Conservation (phyloP, 208 protist species). For the Crithidia brevicula region DNA sequence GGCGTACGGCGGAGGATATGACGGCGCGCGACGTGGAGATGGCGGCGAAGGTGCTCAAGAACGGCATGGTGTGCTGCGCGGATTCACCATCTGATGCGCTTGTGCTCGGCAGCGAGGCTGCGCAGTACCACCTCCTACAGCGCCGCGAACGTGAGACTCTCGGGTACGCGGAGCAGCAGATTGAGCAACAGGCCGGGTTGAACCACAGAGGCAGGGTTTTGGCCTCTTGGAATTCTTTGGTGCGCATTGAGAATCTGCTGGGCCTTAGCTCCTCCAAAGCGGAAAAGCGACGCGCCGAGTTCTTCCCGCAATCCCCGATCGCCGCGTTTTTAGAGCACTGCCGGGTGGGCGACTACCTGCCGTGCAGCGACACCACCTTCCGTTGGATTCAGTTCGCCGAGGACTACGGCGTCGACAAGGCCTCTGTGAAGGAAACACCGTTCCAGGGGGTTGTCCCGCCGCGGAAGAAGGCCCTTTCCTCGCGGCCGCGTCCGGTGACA, state of each 20-base stretch:
- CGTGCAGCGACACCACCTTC: slow-evolving; percentile 53
- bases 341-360: slow-evolving; percentile 74
- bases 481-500: neutral
- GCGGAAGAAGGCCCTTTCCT: slow-evolving; percentile 25
- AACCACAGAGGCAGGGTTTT: slow-evolving; percentile 42
- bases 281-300: slow-evolving; percentile 43
- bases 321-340: slow-evolving; percentile 59
- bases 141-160: slow-evolving; percentile 70
- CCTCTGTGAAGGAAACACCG: slow-evolving; percentile 56
- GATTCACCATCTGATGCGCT: slow-evolving; percentile 52
- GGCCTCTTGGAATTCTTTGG: slow-evolving; percentile 76
- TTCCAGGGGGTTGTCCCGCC: slow-evolving; percentile 47
- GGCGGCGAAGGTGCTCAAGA: slow-evolving; percentile 76
- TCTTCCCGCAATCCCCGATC: slow-evolving; percentile 50
- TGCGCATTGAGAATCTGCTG: slow-evolving; percentile 54
- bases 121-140: slow-evolving; percentile 69
- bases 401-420: slow-evolving; percentile 53
- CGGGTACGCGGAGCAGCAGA: slow-evolving; percentile 76
- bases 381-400: slow-evolving; percentile 60
- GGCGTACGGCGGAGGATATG: slow-evolving; percentile 55
- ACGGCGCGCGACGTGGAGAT: slow-evolving; percentile 62
- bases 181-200: slow-evolving; percentile 59
- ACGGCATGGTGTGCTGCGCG: slow-evolving; percentile 71
- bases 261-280: slow-evolving; percentile 73
- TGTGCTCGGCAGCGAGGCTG: slow-evolving; percentile 63